A percentile compares a stretch with the other conserved stretches of the same genome.
Conservation (phyloP, 805 yeast genomes). For the Candida tammaniensis region DNA sequence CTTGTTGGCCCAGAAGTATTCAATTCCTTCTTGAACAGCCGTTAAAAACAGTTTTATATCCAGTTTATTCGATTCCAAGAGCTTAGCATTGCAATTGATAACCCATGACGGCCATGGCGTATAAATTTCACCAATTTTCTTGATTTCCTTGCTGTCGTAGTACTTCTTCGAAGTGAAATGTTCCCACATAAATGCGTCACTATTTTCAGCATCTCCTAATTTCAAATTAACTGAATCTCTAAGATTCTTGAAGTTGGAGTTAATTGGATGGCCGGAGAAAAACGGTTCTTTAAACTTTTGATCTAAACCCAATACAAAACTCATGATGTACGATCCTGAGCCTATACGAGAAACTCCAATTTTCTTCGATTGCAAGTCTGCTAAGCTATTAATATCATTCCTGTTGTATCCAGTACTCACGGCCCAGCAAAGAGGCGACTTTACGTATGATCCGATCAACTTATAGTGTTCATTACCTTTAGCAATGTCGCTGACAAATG, state of each 20-base stretch:
- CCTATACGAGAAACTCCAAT: conserved; percentile 88
- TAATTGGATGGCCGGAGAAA: conserved; percentile 51
- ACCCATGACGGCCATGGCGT: conserved; percentile 99
- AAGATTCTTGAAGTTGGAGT: conserved; percentile 68
- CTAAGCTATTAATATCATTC: conserved; percentile 47
- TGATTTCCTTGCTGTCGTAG: conserved; percentile 77
- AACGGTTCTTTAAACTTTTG: conserved; percentile 52
- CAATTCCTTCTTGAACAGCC: conserved; percentile 66
- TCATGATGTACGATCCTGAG: conserved; percentile 89
- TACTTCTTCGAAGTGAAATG: conserved; percentile 84
- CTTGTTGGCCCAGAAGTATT: conserved; percentile 55
- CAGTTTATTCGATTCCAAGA: conserved; percentile 25
- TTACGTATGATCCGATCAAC: conserved; percentile 78
- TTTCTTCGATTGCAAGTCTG: conserved; percentile 55
- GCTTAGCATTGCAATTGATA: conserved; percentile 49
- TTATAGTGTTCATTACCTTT: conserved; percentile 65
- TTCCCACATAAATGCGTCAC: conserved; percentile 96
- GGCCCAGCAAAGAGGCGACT: conserved; percentile 88
- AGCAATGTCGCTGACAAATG: conserved; percentile 79
- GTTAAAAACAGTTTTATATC: conserved; percentile 39
- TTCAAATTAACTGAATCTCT: conserved; percentile 73
- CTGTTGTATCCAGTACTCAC: conserved; percentile 72
- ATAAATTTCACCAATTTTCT: conserved; percentile 79
- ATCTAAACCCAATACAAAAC: conserved; percentile 73
- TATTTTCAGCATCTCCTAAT: conserved; percentile 28